phyloP scores from a whole-genome alignment of 176 grass and related monocot genomes.

The Cocos nucifera region DNA sequence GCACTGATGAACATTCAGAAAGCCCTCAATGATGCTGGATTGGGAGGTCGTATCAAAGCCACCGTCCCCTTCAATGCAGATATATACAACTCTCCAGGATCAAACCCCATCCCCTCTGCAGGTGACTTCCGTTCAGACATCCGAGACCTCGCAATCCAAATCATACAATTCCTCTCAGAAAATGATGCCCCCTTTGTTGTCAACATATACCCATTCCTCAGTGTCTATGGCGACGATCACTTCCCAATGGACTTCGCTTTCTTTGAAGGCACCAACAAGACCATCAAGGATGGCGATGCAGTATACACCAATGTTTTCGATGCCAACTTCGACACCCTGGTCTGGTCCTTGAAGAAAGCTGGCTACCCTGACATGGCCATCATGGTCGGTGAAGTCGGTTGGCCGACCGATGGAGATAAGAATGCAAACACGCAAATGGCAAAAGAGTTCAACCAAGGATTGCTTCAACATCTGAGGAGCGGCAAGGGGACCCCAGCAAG shows the following conservation, averaged over 20 bases:
- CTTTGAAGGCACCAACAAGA: background rate
- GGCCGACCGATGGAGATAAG: conserved; percentile 3
- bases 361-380: background rate
- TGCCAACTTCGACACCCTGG: conserved; percentile 2
- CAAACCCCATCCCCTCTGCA: no score
- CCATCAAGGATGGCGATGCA: background rate
- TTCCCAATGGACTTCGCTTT: conserved; percentile 8
- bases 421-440: conserved; percentile 34
- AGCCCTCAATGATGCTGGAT: background rate
- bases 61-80: no score
- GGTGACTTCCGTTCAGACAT: background rate
- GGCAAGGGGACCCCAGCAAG: conserved; percentile 2
- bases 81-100: no score
- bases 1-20: background rate
- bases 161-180: background rate
- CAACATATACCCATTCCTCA: conserved; percentile 15
- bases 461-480: conserved; percentile 32
- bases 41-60: no score
- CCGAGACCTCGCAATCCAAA: background rate
- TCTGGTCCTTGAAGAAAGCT: background rate
- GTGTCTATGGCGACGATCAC: background rate
- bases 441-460: conserved; percentile 48
- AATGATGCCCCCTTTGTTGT: conserved; percentile 1
- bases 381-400: conserved; percentile 2
- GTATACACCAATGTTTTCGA: conserved; percentile 6